Evolutionary conservation across 139 green algal genomes (phyloP).

Genomic region (Volvox reticuliferus): DNA sequence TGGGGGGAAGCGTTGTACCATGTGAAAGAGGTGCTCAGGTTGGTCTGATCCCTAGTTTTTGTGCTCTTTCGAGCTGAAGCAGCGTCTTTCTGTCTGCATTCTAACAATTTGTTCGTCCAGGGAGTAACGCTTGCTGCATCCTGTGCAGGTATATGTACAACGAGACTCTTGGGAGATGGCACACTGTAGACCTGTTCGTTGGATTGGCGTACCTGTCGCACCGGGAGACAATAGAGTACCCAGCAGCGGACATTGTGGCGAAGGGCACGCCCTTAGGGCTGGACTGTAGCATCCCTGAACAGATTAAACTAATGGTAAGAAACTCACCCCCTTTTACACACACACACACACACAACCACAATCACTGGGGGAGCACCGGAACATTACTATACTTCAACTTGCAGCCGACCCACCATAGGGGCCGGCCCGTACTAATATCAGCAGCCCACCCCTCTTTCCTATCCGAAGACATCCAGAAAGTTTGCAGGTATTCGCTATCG

Average conservation of each 20-base stretch:
- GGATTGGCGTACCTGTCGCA: conserved; percentile 85
- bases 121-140: neutral
- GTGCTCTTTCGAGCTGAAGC: neutral
- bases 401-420: too few species aligned
- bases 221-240: conserved; percentile 60
- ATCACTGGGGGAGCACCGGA: too few species aligned
- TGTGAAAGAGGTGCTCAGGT: conserved; percentile 83
- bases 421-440: too few species aligned
- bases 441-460: too few species aligned
- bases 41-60: neutral
- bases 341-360: too few species aligned
- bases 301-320: conserved; percentile 25
- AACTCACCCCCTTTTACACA: too few species aligned
- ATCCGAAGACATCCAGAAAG: too few species aligned
- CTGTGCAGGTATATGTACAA: conserved; percentile 74
- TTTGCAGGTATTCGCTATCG: too few species aligned
- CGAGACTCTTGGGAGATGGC: conserved; percentile 86
- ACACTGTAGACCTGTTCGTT: conserved; percentile 87
- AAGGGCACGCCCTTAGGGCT: neutral
- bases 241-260: conserved; percentile 75
- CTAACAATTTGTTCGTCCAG: neutral
- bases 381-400: too few species aligned
- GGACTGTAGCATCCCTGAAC: neutral
- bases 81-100: neutral
- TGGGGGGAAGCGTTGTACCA: conserved; percentile 83